Evolutionary conservation across 2,329 filamentous ascomycete species (phyloP).

Genomic region (Acephala macrosclerotiorum): DNA sequence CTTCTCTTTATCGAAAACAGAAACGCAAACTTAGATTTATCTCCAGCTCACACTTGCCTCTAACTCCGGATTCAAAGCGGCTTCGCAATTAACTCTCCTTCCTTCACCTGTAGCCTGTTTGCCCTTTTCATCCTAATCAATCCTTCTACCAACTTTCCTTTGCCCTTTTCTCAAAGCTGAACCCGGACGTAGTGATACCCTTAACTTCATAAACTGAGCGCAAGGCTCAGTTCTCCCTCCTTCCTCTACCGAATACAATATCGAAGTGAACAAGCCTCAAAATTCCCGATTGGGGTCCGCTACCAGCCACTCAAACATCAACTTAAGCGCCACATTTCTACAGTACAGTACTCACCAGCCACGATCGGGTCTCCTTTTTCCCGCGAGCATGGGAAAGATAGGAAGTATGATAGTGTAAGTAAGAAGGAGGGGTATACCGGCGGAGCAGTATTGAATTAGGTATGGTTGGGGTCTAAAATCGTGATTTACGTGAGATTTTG

Average conservation of each 20-base stretch:
- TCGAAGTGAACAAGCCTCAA: neutral
- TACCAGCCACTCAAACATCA: neutral
- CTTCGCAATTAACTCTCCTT: neutral
- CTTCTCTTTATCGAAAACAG: neutral
- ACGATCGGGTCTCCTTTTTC: neutral
- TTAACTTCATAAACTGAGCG: neutral
- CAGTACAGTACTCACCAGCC: neutral
- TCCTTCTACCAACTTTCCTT: neutral
- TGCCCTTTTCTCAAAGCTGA: neutral
- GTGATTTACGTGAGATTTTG: neutral
- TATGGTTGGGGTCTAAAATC: constrained; percentile 3
- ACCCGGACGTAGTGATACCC: neutral
- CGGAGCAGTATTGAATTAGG: neutral
- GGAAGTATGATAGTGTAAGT: neutral
- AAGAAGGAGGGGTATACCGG: neutral
- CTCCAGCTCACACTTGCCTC: neutral
- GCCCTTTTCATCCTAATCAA: neutral
- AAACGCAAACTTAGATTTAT: neutral
- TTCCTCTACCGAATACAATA: neutral
- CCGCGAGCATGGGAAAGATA: too few species aligned
- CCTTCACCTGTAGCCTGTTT: neutral
- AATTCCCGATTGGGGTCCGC: neutral
- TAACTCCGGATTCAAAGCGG: neutral
- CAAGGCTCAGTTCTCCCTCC: neutral
- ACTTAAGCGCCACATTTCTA: neutral